These are phyloP conservation scores for Nicotiana tomentosiformis DNA, from an alignment of 257 asterid genomes.

Conservation along the genomic window DNA sequence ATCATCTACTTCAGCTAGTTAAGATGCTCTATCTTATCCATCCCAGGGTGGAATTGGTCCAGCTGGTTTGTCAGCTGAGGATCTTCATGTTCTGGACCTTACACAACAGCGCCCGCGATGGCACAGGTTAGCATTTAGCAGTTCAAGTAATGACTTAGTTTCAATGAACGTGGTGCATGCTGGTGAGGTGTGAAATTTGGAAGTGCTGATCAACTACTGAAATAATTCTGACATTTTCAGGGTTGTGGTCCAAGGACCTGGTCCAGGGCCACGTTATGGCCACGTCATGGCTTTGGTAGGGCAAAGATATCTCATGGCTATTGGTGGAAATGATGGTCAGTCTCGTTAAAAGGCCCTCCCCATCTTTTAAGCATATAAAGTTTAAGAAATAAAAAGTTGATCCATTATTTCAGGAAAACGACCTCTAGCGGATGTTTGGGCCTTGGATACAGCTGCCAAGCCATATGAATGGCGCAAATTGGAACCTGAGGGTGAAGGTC, in stretches of 20 bases:
- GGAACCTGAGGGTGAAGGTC: slow-evolving; percentile 99
- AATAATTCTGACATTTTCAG: slow-evolving; percentile 26
- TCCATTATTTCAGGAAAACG: slow-evolving; percentile 58
- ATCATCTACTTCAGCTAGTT: neutral
- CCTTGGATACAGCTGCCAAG: slow-evolving; percentile 99
- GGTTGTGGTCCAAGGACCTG: slow-evolving; percentile 99
- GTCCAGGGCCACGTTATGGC: slow-evolving; percentile 99
- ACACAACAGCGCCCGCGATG: slow-evolving; percentile 76
- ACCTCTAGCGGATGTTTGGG: slow-evolving; percentile 99
- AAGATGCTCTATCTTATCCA: slow-evolving; percentile 9
- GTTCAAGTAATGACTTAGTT: neutral
- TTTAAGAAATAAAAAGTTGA: too few relatives aligned
- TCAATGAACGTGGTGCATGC: neutral
- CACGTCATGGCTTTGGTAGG: slow-evolving; percentile 99
- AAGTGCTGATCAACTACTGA: neutral
- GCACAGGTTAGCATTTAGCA: slow-evolving; percentile 63
- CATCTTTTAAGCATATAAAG: too few relatives aligned
- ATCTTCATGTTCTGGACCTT: slow-evolving; percentile 78
- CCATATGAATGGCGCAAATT: slow-evolving; percentile 98
- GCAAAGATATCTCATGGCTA: slow-evolving; percentile 97
- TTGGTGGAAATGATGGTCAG: slow-evolving; percentile 99
- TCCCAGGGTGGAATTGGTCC: slow-evolving; percentile 80
- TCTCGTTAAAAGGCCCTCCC: too few relatives aligned
- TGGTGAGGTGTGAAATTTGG: too few relatives aligned
- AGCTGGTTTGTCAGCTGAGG: slow-evolving; percentile 77